phyloP scores from a whole-genome alignment of 495 filamentous ascomycete genomes.

The Daldinia decipiens region DNA sequence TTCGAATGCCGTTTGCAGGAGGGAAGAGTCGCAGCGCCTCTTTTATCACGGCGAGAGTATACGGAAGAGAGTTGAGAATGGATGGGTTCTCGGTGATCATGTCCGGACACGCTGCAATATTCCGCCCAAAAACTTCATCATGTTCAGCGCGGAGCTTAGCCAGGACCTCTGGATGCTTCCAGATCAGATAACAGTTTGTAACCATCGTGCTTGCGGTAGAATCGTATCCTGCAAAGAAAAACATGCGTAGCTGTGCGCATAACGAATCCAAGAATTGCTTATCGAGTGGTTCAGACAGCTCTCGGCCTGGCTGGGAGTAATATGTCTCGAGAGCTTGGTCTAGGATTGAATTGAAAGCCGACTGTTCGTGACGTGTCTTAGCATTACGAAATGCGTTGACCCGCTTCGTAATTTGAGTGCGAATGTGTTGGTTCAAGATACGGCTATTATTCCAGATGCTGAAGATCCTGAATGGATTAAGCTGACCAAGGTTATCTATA shows the following conservation, averaged over 20 bases:
- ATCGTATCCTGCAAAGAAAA: slow-evolving; percentile 49
- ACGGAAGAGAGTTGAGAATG: slow-evolving; percentile 56
- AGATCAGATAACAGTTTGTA: slow-evolving; percentile 57
- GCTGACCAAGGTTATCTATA: slow-evolving; percentile 40
- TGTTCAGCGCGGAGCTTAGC: slow-evolving; percentile 58
- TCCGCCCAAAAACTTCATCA: slow-evolving; percentile 49
- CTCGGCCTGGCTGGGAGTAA: slow-evolving; percentile 35
- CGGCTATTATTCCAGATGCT: slow-evolving; percentile 46
- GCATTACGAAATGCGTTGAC: slow-evolving; percentile 32
- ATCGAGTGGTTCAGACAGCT: slow-evolving; percentile 31
- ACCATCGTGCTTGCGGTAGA: slow-evolving; percentile 55
- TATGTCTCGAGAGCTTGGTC: slow-evolving; percentile 45
- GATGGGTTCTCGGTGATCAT: slow-evolving; percentile 49
- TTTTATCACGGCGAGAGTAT: slow-evolving; percentile 61
- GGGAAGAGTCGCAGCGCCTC: slow-evolving; percentile 60
- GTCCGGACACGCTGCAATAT: slow-evolving; percentile 41
- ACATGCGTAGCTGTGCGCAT: slow-evolving; percentile 43
- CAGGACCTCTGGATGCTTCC: slow-evolving; percentile 54
- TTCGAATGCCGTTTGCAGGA: slow-evolving; percentile 46
- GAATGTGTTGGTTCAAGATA: slow-evolving; percentile 42
- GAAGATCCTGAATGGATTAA: slow-evolving; percentile 41
- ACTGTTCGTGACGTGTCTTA: slow-evolving; percentile 35
- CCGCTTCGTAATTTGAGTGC: slow-evolving; percentile 34
- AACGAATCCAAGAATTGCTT: slow-evolving; percentile 37
- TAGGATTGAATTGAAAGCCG: slow-evolving; percentile 40